Conservation (phyloP, 148 eudicot species). For the Tetragonia tetragonoides region DNA sequence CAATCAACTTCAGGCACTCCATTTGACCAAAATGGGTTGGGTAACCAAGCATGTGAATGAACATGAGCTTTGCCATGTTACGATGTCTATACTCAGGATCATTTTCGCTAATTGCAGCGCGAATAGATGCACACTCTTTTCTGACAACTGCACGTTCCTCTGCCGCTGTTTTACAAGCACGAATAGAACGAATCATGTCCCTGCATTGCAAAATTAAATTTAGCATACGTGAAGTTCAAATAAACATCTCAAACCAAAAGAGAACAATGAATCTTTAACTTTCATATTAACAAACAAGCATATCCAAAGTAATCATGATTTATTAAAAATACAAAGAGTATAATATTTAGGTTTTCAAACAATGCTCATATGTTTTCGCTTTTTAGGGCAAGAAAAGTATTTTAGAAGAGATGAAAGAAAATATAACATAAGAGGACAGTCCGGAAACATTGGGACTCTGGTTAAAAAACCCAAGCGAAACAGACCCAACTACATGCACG, state of each 20-base stretch:
- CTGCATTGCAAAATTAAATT: slow-evolving; percentile 41
- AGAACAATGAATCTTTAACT: neutral
- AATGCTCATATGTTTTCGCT: neutral
- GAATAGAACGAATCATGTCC: slow-evolving; percentile 98
- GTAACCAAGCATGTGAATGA: slow-evolving; percentile 99
- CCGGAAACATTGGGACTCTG: neutral
- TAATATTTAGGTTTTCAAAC: neutral
- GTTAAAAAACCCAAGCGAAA: neutral
- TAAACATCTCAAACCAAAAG: neutral
- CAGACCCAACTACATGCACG: too few relatives aligned
- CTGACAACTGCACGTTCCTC: slow-evolving; percentile 98
- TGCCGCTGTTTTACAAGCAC: slow-evolving; percentile 98
- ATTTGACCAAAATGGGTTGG: slow-evolving; percentile 99
- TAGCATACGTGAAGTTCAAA: slow-evolving; percentile 5
- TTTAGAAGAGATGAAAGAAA: neutral
- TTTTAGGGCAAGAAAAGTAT: neutral
- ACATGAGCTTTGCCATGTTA: slow-evolving; percentile 97
- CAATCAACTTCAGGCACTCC: slow-evolving; percentile 97
- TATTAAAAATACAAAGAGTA: neutral
- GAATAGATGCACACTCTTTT: slow-evolving; percentile 97
- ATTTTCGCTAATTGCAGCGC: slow-evolving; percentile 89
- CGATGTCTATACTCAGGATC: slow-evolving; percentile 93
- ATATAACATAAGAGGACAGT: neutral
- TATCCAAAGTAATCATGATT: neutral
- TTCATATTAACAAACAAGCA: neutral